Evolutionary conservation across 2,329 filamentous ascomycete species (phyloP), one percentile per base, ranked within the genome.

Genomic region (Ceratocystis destructans): DNA sequence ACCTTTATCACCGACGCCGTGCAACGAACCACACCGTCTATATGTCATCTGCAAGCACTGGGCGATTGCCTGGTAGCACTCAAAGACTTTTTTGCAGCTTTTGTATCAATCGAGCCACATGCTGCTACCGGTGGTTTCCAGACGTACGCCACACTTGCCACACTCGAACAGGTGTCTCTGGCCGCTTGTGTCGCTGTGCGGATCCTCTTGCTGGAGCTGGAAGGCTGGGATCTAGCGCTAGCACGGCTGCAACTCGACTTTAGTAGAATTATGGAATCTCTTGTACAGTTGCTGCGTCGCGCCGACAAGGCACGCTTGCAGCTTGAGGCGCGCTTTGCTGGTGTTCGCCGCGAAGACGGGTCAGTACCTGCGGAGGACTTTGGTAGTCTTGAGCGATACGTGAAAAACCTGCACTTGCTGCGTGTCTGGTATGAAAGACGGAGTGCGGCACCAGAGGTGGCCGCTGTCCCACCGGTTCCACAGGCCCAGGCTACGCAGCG

Each of bases 21-120:
- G 20, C 69, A 71, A n/a, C 71, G 72, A 44, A 68, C 69, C 20
- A 70, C 73, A 5, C 70, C 70, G 4, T 70, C 71, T 22, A 69
- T 70, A 5, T 73, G 73, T 65, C 72, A 73, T 41, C 68, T 71
- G 1, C 72, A 75, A 64, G 74, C 74, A 55, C 72, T 78, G 62
- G 69, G 71, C 8, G 73, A 74, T 66, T 75, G 76, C 67, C 70
- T 78, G 7, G 67, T 72, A 28, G 73, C 76, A 48, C 73, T 73
- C 15, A 71, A 69, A 50, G 70, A 71, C 3, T 78, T 74, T 66
- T 74, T 76, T 33, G 70, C 71, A 25, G 70, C 73, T 5, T 62
- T 76, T 15, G 71, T 75, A 6, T 71, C 71, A 1, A 69, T 74
- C 2, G 70, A 73, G 1, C 65, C 73, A 31, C 66, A 67, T 17